Evolutionary conservation across 2,329 filamentous ascomycete species (phyloP).

Genomic region (Nigrograna mackinnonii): DNA sequence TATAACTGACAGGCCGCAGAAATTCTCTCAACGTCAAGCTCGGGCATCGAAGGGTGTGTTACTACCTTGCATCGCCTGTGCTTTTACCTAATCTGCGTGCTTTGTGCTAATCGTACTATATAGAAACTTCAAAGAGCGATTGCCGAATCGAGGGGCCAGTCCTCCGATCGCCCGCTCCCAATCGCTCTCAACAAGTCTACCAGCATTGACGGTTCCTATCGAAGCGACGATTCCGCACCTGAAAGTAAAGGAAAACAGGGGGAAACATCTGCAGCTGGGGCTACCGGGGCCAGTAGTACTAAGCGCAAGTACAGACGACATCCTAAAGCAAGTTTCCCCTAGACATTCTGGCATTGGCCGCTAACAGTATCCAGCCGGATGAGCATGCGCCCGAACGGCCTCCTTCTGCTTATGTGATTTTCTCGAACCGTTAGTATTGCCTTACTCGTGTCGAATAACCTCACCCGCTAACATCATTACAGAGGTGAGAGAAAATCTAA

Average conservation of each 20-base stretch:
- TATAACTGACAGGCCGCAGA: constrained; percentile 44
- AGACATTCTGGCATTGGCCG: not conserved
- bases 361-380: constrained; percentile 60
- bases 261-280: constrained; percentile 41
- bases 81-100: constrained; percentile 1
- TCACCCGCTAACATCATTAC: constrained; percentile 17
- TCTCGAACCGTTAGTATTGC: constrained; percentile 74
- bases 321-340: constrained; percentile 63
- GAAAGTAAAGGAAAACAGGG: constrained; percentile 52
- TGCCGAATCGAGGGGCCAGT: constrained; percentile 68
- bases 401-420: constrained; percentile 82
- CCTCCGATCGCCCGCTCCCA: constrained; percentile 40
- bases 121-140: constrained; percentile 85
- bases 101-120: not conserved
- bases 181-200: constrained; percentile 48
- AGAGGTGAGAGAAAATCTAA: constrained; percentile 79
- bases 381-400: constrained; percentile 80
- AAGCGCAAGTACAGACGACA: constrained; percentile 80
- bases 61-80: constrained; percentile 7
- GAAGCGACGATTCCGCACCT: constrained; percentile 56
- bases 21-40: constrained; percentile 77
- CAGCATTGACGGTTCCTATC: constrained; percentile 58
- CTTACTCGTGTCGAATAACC: not conserved
- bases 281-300: constrained; percentile 28
- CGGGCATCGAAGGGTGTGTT: constrained; percentile 76